Base-by-base conservation (phyloP, 345 rosid species). In the Citrus reticulata region DNA sequence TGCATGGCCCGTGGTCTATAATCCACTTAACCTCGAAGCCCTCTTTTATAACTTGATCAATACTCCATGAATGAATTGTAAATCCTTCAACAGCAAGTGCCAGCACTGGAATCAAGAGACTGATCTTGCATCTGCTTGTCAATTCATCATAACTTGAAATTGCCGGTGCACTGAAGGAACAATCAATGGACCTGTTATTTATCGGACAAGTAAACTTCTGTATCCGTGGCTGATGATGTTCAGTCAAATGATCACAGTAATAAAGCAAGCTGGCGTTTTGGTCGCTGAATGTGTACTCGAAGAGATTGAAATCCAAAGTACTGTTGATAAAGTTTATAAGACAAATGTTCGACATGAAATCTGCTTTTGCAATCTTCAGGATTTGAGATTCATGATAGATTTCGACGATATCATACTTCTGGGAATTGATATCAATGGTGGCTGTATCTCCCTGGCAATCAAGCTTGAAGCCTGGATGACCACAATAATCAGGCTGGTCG, bases 381-480 rank as follows among this genome's bases (percentile, higher is more conserved):
- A 61, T 0, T 35, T 46, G 77, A 27, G 7, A 1, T 8, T 70
- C 39, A 24, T 2, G 3, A 34, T 22, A 0, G 68, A 80, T 78
- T 2, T 75, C 4, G 7, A 74, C 27, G 64, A 81, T 70, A 5
- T 22, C 62, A 40, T 81, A 78, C 72, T 75, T 71, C 14, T 4
- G 2, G 27, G 61, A 73, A 17, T 1, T 34, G 27, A 71, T 70
- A 5, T 59, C 25, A 19, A 78, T 63, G 9, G 73, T 68, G 46
- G 32, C 30, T 61, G 9, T n/a, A 2, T 63, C 77, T 29, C 22
- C 39, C 17, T 61, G 11, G 59, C 82, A 84, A 32, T 69, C 75
- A 46, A 81, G 74, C 62, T 65, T 42, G 42, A 73, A 78, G 7
- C 40, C 58, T 3, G 84, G 75, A 25, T 69, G 68, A 1, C 84